A percentile compares a stretch with the other conserved stretches of the same genome.
Conservation (phyloP, 768 basidiomycete species). For the Rhizopogon roseolus region DNA sequence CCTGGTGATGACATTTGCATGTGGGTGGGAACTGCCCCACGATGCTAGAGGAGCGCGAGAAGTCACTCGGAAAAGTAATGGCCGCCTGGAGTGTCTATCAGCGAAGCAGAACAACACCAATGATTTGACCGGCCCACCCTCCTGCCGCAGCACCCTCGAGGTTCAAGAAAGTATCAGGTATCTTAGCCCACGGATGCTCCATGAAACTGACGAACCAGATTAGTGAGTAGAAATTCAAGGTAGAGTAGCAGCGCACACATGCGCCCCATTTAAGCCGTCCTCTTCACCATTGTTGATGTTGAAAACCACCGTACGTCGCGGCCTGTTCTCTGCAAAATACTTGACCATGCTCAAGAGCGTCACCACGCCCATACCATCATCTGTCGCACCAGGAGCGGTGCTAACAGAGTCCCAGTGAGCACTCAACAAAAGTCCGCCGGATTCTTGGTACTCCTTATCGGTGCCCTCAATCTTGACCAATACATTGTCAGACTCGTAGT, state of each 20-base stretch:
- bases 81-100: constrained; percentile 43
- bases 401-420: constrained; percentile 84
- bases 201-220: constrained; percentile 44
- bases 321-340: constrained; percentile 44
- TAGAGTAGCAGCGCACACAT: constrained; percentile 39
- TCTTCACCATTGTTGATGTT: constrained; percentile 89
- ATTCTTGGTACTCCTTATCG: constrained; percentile 25
- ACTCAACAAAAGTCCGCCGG: constrained; percentile 60
- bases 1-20: constrained; percentile 63
- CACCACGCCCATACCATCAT: constrained; percentile 71
- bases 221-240: not conserved
- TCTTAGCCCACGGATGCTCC: constrained; percentile 69
- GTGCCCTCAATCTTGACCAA: constrained; percentile 60
- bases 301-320: constrained; percentile 64
- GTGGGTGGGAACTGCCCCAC: constrained; percentile 47
- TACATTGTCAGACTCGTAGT: constrained; percentile 68
- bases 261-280: constrained; percentile 69
- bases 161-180: constrained; percentile 68
- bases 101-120: not conserved
- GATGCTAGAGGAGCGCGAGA: constrained; percentile 51
- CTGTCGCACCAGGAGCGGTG: constrained; percentile 69
- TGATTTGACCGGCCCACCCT: constrained; percentile 41
- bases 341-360: constrained; percentile 63
- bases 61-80: constrained; percentile 71
- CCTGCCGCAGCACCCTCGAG: constrained; percentile 79